These are phyloP conservation scores for Ophiostoma australiae DNA, from an alignment of 2,329 filamentous ascomycete genomes.

Conservation along the genomic window DNA sequence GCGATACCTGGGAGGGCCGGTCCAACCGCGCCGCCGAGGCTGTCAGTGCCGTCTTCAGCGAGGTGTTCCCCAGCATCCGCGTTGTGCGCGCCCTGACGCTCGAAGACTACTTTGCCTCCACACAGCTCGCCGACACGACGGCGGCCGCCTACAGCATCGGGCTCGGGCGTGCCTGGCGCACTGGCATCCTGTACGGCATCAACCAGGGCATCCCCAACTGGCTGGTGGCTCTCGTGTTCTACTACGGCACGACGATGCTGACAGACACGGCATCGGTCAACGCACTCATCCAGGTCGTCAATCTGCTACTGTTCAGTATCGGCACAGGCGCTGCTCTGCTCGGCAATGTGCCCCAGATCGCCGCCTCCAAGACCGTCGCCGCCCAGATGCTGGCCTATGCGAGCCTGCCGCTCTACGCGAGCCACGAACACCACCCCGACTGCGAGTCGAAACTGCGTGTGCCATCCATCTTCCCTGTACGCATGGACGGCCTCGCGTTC, in stretches of 20 bases:
- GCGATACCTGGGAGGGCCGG: constrained; percentile 65
- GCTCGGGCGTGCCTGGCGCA: constrained; percentile 58
- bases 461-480: constrained; percentile 41
- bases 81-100: constrained; percentile 72
- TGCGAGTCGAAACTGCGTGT: constrained; percentile 36
- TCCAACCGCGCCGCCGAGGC: constrained; percentile 60
- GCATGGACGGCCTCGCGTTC: constrained; percentile 61
- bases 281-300: constrained; percentile 67
- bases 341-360: constrained; percentile 73
- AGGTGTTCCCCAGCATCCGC: constrained; percentile 73
- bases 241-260: constrained; percentile 67
- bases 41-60: constrained; percentile 60
- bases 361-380: constrained; percentile 66
- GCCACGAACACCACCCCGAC: constrained; percentile 53
- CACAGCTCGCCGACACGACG: constrained; percentile 55
- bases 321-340: constrained; percentile 66
- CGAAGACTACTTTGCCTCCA: constrained; percentile 61
- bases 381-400: constrained; percentile 66
- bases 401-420: constrained; percentile 49
- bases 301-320: constrained; percentile 78
- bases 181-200: constrained; percentile 70
- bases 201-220: constrained; percentile 68
- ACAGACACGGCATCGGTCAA: constrained; percentile 45
- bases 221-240: constrained; percentile 74
- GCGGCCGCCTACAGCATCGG: constrained; percentile 55